Conservation (phyloP, 495 filamentous ascomycete genomes). For the Hypoxylon cercidicola region DNA sequence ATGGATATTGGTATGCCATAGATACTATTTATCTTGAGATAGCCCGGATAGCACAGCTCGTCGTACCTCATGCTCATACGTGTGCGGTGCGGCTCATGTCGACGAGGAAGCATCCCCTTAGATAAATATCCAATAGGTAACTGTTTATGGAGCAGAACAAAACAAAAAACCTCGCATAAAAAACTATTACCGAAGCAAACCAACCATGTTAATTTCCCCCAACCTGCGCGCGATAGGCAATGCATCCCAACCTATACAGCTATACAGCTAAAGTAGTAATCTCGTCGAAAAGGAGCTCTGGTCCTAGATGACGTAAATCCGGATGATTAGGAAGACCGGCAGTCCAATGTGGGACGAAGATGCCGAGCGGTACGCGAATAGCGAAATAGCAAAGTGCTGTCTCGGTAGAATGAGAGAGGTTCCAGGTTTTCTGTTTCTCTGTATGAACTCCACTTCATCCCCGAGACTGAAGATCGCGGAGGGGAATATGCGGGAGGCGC, state of each 20-base stretch:
- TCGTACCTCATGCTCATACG: too few species aligned
- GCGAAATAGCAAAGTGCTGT: background rate
- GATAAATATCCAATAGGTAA: too few species aligned
- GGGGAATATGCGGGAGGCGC: conserved; percentile 28
- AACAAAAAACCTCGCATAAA: background rate
- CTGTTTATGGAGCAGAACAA: too few species aligned
- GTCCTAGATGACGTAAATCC: background rate
- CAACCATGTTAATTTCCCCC: background rate
- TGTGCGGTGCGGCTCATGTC: too few species aligned
- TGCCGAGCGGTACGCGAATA: background rate
- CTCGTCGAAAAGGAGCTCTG: background rate
- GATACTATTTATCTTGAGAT: too few species aligned
- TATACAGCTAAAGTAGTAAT: too few species aligned
- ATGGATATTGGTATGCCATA: too few species aligned
- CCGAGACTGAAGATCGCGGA: conserved; percentile 21
- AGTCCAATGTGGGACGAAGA: background rate
- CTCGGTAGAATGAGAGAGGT: conserved; percentile 1
- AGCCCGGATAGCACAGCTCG: too few species aligned
- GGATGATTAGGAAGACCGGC: background rate
- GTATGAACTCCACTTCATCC: conserved; percentile 30
- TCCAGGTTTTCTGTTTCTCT: conserved; percentile 7
- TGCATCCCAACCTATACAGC: background rate
- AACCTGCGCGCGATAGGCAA: background rate
- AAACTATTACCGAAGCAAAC: background rate
- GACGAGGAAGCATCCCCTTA: too few species aligned